A percentile compares a stretch with the other conserved stretches of the same genome.
phyloP scores from a whole-genome alignment of 2,329 filamentous ascomycete genomes.

The Exophiala calicioides region DNA sequence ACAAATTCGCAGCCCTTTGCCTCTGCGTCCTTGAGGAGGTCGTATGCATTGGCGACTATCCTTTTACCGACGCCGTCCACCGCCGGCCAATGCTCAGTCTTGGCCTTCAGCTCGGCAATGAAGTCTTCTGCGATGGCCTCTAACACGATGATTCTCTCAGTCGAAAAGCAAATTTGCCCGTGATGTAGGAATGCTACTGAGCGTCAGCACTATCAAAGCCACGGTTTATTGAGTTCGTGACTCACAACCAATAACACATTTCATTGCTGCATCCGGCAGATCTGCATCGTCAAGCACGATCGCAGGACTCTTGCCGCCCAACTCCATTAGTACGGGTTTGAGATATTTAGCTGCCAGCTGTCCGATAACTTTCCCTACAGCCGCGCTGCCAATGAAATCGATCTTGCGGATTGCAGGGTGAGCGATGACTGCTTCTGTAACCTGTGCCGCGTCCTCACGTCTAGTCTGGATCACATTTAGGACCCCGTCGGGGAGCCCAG shows the following conservation, averaged over 20 bases:
- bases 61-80: conserved; percentile 76
- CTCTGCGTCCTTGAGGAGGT: conserved; percentile 76
- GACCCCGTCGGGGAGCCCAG: conserved; percentile 76
- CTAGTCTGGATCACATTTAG: conserved; percentile 88
- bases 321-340: conserved; percentile 80
- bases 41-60: conserved; percentile 75
- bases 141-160: conserved; percentile 86
- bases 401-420: conserved; percentile 73
- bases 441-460: conserved; percentile 60
- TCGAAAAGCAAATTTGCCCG: conserved; percentile 87
- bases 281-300: conserved; percentile 84
- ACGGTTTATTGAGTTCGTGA: no score
- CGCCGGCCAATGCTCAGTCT: conserved; percentile 78
- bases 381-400: conserved; percentile 88
- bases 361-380: conserved; percentile 78
- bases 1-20: conserved; percentile 73
- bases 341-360: conserved; percentile 77
- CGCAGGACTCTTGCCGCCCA: conserved; percentile 89
- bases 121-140: conserved; percentile 82
- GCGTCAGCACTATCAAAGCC: no score
- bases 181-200: conserved; percentile 90
- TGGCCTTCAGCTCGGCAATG: conserved; percentile 71
- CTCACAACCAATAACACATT: conserved; percentile 75
- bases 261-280: conserved; percentile 41
- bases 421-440: conserved; percentile 70